phyloP scores from a whole-genome alignment of 768 basidiomycete genomes.

The Naematelia aurantialba region DNA sequence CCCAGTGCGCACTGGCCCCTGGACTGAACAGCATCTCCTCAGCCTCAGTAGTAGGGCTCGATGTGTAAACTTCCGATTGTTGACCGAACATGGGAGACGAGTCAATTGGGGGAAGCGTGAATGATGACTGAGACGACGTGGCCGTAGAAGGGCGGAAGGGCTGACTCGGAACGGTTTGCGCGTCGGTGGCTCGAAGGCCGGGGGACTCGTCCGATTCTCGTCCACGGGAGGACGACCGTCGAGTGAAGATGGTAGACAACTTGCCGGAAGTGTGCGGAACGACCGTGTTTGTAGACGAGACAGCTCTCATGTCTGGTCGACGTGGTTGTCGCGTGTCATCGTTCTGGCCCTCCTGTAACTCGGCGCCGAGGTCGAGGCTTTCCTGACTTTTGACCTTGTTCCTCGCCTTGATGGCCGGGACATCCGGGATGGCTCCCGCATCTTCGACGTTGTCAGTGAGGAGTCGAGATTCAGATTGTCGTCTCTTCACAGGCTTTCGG shows the following conservation, averaged over 20 bases:
- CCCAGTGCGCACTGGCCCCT: slow-evolving; percentile 20
- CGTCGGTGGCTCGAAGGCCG: slow-evolving; percentile 1
- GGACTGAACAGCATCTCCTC: slow-evolving; percentile 37
- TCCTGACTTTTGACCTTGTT: neutral
- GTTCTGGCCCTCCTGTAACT: neutral
- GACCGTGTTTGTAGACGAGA: slow-evolving; percentile 12
- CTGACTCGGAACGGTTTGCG: slow-evolving; percentile 12
- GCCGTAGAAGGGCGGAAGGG: slow-evolving; percentile 8
- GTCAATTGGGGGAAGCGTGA: slow-evolving; percentile 22
- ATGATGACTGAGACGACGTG: slow-evolving; percentile 28
- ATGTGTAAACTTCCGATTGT: slow-evolving; percentile 12
- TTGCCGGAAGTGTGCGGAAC: slow-evolving; percentile 11
- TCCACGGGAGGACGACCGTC: slow-evolving; percentile 20
- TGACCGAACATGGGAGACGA: slow-evolving; percentile 16
- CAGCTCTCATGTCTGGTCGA: slow-evolving; percentile 6
- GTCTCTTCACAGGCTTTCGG: slow-evolving; percentile 24
- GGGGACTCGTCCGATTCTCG: slow-evolving; percentile 1
- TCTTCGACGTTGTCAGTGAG: neutral
- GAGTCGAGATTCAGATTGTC: slow-evolving; percentile 19
- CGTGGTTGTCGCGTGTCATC: slow-evolving; percentile 7
- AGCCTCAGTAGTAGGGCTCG: slow-evolving; percentile 22
- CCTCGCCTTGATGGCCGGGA: neutral
- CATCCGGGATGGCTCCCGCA: neutral
- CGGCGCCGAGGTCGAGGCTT: neutral
- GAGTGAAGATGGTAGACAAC: slow-evolving; percentile 17